Evolutionary conservation across 805 yeast species (phyloP), one percentile per base, ranked within the genome.

Genomic region (Candida tammaniensis): DNA sequence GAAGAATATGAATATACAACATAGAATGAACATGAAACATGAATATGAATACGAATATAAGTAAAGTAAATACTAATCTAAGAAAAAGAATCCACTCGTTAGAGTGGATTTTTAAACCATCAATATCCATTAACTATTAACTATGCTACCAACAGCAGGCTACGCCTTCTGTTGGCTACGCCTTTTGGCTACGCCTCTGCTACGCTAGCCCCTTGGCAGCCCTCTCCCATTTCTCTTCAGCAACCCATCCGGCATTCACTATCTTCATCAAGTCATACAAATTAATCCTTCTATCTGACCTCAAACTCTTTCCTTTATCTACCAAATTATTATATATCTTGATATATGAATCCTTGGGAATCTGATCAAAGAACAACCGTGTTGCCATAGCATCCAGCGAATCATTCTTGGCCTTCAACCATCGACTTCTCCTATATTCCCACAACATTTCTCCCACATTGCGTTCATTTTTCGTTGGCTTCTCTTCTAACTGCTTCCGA

Each of bases 181-280:
- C n/a, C n/a, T n/a, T n/a, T n/a, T n/a, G n/a, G n/a, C n/a, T n/a
- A n/a, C n/a, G n/a, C n/a, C n/a, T 22, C 13, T 22, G 17, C 24
- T 40, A 60, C 4, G 68, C 52, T 32, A 64, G 44, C 1, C 72
- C 72, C 20, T 48, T 51, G 4, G 70, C 69, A 4, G 74, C 74
- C 23, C 70, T 60, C 38, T 75, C 82, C 91, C 93, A 89, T 45
- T 78, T 76, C 32, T 81, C 86, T 15, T 78, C 78, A 40, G 78
- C 80, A 11, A 73, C 70, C 98, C 98, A 89, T 13, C 96, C 96
- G 3, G 83, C 76, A 48, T 86, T 79, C 26, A 89, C 72, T 16
- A 89, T 74, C 44, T 73, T 72, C 33, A 87, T 54, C 26, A 84
- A 77, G 54, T 87, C 95, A 38, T 66, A 68, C 48, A 91, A 70